phyloP scores from a whole-genome alignment of 2,329 filamentous ascomycete genomes.

The Aquanectria penicillioides region DNA sequence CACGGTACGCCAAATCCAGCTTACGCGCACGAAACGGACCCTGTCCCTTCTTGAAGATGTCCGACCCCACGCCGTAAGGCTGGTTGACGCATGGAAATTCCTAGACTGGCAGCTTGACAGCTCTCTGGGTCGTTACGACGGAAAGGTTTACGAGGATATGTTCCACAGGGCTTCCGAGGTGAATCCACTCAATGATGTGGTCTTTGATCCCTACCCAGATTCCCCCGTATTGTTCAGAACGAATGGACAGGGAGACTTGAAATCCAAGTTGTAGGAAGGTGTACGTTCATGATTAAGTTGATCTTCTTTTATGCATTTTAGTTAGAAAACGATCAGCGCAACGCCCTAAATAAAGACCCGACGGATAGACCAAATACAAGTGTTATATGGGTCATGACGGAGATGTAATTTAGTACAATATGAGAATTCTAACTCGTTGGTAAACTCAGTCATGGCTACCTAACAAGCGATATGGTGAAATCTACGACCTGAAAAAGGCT shows the following conservation, averaged over 20 bases:
- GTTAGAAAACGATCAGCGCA: no score
- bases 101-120: constrained; percentile 82
- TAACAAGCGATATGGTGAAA: no score
- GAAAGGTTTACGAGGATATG: constrained; percentile 81
- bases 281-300: no score
- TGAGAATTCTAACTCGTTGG: no score
- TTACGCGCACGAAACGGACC: constrained; percentile 73
- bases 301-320: no score
- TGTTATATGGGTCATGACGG: no score
- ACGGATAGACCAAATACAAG: no score
- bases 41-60: constrained; percentile 78
- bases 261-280: constrained; percentile 32
- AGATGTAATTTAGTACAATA: no score
- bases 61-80: constrained; percentile 74
- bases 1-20: constrained; percentile 76
- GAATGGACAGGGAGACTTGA: constrained; percentile 11
- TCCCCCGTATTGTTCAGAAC: constrained; percentile 37
- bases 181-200: constrained; percentile 78
- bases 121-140: constrained; percentile 75
- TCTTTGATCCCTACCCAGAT: constrained; percentile 77
- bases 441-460: no score
- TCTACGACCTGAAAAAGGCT: no score
- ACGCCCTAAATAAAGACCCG: no score
- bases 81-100: constrained; percentile 81
- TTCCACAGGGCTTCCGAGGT: constrained; percentile 77